These are phyloP conservation scores for Erysimum cheiranthoides DNA, from an alignment of 345 rosid species.

Conservation along the genomic window DNA sequence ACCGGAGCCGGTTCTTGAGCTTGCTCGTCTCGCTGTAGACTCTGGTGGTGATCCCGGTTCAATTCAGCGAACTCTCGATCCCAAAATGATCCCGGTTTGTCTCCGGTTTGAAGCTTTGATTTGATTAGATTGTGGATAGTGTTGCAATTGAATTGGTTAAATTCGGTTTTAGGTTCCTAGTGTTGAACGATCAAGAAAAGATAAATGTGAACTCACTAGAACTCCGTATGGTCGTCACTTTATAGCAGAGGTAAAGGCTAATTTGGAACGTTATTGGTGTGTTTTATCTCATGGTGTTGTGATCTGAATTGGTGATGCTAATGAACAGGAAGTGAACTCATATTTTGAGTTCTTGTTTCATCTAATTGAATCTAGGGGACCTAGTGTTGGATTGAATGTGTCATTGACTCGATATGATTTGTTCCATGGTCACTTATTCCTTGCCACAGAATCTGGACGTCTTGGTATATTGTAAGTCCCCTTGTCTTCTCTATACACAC, in stretches of 20 bases:
- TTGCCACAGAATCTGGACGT: conserved; percentile 67
- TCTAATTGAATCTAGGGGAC: conserved; percentile 76
- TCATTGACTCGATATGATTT: conserved; percentile 74
- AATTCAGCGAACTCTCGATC: conserved; percentile 71
- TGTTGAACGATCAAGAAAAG: conserved; percentile 55
- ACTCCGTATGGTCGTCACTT: conserved; percentile 82
- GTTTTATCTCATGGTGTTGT: background rate
- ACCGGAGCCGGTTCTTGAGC: conserved; percentile 77
- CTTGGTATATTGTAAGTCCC: conserved; percentile 80
- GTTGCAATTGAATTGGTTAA: conserved; percentile 6
- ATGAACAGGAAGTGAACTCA: conserved; percentile 71
- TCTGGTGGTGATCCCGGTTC: conserved; percentile 83
- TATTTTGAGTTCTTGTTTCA: conserved; percentile 73
- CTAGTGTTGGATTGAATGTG: conserved; percentile 64
- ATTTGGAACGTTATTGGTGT: background rate
- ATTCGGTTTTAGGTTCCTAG: conserved; percentile 62
- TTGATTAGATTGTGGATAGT: background rate
- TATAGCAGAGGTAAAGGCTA: conserved; percentile 58
- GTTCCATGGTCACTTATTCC: conserved; percentile 87
- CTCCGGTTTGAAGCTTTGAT: background rate
- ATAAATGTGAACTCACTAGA: conserved; percentile 70
- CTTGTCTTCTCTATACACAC: background rate
- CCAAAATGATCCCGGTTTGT: conserved; percentile 68
- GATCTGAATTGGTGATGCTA: conserved; percentile 30
- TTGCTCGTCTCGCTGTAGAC: conserved; percentile 90